Base-by-base conservation (phyloP, 2,329 filamentous ascomycete species). In the Magnaporthiopsis incrustans region DNA sequence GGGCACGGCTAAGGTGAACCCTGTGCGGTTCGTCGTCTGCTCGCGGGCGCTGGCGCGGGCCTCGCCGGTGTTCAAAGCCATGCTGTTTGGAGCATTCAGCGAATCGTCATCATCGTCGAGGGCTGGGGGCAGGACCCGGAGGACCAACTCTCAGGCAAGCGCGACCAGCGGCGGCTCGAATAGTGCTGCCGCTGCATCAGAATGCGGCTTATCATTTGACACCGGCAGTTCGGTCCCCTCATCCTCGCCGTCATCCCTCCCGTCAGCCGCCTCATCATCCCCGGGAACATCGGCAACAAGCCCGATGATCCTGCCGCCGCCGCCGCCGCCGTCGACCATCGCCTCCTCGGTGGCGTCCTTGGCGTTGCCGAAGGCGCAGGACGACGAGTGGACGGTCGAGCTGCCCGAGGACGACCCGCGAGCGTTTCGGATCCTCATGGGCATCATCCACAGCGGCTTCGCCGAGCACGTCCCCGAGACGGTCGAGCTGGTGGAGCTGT, bases 401-500 rank as follows among this genome's bases (percentile, higher is more conserved):
- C 67, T 77, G 0, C 73, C 74, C 0, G 71, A 74, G 2, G 74
- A 77, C 58, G 69, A 72, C 12, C 70, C 70, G 0, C 64, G 68
- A 22, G 66, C 71, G 1, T 67, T 75, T 59, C 62, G 69, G 3
- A 66, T 72, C 18, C 67, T 76, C 18, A 65, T 76, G 26, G 65
- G 71, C 22, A 73, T 77, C 38, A 67, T 69, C 6, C 75, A 77
- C 60, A 69, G 68, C 18, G 64, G 69, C 2, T 70, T 75, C 18
- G 44, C 44, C 18, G 64, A 71, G 3, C 66, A 65, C 1, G 69
- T 76, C 0, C 72, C 71, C 0, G 65, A 35, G 2, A 63, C 35
- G 4, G 35, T 75, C 6, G 59, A 67, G 1, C 62, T 72, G 5
- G 66, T 68, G 1, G 64, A 69, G 1, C 64, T 75, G 1, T 75